Percentiles rank a stretch among this genome's conserved stretches.
Evolutionary conservation across 768 basidiomycete genomes (phyloP).

Genomic region (Hericium coralloides): DNA sequence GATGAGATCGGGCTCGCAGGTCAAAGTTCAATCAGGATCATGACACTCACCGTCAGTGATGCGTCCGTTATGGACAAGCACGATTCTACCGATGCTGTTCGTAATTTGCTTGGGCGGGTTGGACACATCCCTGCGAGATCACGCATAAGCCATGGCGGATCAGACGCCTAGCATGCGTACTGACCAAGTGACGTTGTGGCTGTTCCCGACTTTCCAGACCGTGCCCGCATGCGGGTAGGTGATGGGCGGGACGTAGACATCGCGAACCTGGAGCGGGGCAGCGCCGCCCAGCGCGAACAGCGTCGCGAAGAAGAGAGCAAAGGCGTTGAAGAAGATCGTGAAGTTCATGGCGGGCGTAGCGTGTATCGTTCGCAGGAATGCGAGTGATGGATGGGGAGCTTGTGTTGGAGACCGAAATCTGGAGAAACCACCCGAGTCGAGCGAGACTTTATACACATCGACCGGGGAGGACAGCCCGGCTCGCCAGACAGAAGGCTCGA

Average conservation of each 20-base stretch:
- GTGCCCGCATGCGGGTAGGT: conserved; percentile 15
- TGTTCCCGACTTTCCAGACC: conserved; percentile 17
- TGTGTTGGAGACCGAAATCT: not conserved
- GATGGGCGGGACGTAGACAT: conserved; percentile 22
- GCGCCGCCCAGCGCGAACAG: not conserved
- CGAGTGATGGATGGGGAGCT: not conserved
- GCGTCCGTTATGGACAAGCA: not conserved
- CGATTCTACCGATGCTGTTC: conserved; percentile 10
- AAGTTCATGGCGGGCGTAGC: not conserved
- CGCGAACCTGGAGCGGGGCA: conserved; percentile 5
- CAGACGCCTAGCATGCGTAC: not conserved
- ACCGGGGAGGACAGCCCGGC: too few relatives aligned
- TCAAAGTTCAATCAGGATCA: too few relatives aligned
- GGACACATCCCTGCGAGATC: not conserved
- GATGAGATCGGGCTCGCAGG: not conserved
- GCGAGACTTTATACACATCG: too few relatives aligned
- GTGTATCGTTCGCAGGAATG: not conserved
- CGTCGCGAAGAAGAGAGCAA: not conserved
- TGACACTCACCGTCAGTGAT: too few relatives aligned
- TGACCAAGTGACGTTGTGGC: conserved; percentile 23
- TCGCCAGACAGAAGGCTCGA: too few relatives aligned
- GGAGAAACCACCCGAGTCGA: not conserved
- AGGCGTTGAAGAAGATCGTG: not conserved
- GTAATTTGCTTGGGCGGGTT: conserved; percentile 15
- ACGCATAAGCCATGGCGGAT: not conserved